Conservation (phyloP, 441 rosid species). For the Pelargonium fulgidum region DNA sequence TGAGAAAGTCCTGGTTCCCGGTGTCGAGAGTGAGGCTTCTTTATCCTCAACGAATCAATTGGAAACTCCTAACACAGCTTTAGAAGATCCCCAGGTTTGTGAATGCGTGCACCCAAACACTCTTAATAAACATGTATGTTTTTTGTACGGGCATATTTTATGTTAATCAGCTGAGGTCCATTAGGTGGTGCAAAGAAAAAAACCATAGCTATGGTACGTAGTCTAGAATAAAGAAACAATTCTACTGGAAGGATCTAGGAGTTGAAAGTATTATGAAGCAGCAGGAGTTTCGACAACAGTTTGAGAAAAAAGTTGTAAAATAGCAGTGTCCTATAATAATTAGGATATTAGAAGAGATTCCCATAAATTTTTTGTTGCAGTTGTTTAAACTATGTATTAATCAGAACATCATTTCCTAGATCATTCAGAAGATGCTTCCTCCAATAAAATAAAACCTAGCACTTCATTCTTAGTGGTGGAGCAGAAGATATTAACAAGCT, state of each 20-base stretch:
- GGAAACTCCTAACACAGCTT: conserved; percentile 30
- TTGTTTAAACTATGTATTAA: background rate
- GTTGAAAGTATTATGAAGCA: background rate
- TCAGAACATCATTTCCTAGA: background rate
- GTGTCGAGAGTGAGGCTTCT: conserved; percentile 33
- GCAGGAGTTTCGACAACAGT: background rate
- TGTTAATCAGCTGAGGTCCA: background rate
- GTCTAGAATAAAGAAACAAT: too few species aligned
- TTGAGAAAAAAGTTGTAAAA: background rate
- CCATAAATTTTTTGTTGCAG: background rate
- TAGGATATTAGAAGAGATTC: background rate
- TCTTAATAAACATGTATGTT: background rate
- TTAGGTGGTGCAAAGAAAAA: background rate
- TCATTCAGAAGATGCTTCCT: conserved; percentile 2
- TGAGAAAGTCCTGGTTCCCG: conserved; percentile 57
- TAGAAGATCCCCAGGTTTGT: conserved; percentile 55
- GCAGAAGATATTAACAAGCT: conserved; percentile 6
- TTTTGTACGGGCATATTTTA: background rate
- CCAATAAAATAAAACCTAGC: background rate
- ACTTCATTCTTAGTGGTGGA: background rate
- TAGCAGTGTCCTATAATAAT: background rate
- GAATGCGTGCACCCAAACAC: background rate
- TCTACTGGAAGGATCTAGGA: too few species aligned
- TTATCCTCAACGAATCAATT: conserved; percentile 41
- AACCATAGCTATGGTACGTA: background rate